Evolutionary conservation across 345 rosid genomes (phyloP), one percentile per base, ranked within the genome.

Genomic region (Gynandropsis gynandra): DNA sequence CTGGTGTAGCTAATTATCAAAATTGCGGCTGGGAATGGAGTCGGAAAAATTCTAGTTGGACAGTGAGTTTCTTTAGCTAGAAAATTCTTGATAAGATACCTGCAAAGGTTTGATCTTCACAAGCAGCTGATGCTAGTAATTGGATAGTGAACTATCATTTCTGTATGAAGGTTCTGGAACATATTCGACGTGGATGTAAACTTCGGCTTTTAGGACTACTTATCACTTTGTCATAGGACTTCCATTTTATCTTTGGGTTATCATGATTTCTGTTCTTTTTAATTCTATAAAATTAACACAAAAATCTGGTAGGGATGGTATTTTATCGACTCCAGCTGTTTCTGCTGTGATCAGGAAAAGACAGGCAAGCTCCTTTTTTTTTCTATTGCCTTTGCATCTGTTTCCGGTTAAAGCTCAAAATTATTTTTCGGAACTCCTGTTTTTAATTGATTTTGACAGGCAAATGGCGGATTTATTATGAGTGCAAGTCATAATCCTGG

Each of bases 401-500:
- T 43, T 36, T 37, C 50, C 57, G 16, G 48, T 4, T 1, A 27
- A 36, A 5, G 56, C 53, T 50, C 21, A 46, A 44, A 41, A 39
- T 50, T 15, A 10, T 45, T 45, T 24, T 43, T 8, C 4, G 7
- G 9, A 1, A 29, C 44, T 56, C 32, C 31, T 42, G 48, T 10
- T 53, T n/a, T 47, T 52, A 37, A 12, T 39, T 24, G 21, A 44
- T 42, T 7, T 36, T 39, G 45, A 47, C 78, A 82, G 95, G 95
- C 96, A 19, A 87, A 75, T 66, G 98, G 95, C 56, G 98, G 95
- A 52, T 87, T 92, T 62, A 83, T 92, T 61, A 82, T 92, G 98
- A 87, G 96, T 52, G 96, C 96, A 61, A 92, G 96, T 71, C 95
- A 81, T 51, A 87, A 92, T 74, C 95, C 95, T 56, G 93, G 95